Evolutionary conservation across 2,329 filamentous ascomycete genomes (phyloP).

Genomic region (Colletotrichum tropicale): DNA sequence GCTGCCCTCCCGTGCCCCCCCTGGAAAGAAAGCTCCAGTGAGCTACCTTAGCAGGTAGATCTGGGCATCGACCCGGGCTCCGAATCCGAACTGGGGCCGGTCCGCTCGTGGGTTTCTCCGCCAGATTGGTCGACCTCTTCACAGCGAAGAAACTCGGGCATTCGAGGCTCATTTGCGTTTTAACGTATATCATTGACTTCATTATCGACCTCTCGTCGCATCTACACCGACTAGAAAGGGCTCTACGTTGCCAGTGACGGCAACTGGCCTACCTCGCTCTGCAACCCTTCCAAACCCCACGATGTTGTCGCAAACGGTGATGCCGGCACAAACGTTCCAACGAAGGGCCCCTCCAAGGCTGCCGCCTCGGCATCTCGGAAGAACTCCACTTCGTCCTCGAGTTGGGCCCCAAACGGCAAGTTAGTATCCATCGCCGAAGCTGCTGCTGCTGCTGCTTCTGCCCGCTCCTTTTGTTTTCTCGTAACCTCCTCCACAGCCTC

Average conservation of each 20-base stretch:
- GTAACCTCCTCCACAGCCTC: constrained; percentile 8
- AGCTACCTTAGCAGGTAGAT: background rate
- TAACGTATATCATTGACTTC: background rate
- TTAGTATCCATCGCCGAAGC: background rate
- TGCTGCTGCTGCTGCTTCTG: background rate
- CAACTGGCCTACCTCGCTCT: background rate
- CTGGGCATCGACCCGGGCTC: background rate
- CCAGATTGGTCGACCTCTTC: background rate
- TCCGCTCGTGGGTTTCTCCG: background rate
- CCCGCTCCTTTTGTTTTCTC: background rate
- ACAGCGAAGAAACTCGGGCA: rapidly evolving
- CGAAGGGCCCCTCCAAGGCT: background rate
- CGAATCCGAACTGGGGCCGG: background rate
- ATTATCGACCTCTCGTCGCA: background rate
- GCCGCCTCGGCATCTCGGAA: background rate
- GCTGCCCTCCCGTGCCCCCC: background rate
- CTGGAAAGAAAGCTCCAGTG: background rate
- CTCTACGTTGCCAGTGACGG: background rate
- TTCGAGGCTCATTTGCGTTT: background rate
- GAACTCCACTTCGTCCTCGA: constrained; percentile 7
- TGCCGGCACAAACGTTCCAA: background rate
- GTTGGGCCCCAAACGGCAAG: constrained; percentile 5
- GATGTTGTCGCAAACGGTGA: background rate
- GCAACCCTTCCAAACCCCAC: background rate
- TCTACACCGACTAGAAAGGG: background rate